phyloP scores from a whole-genome alignment of 2,329 filamentous ascomycete genomes.

The Aspergillus flavus region DNA sequence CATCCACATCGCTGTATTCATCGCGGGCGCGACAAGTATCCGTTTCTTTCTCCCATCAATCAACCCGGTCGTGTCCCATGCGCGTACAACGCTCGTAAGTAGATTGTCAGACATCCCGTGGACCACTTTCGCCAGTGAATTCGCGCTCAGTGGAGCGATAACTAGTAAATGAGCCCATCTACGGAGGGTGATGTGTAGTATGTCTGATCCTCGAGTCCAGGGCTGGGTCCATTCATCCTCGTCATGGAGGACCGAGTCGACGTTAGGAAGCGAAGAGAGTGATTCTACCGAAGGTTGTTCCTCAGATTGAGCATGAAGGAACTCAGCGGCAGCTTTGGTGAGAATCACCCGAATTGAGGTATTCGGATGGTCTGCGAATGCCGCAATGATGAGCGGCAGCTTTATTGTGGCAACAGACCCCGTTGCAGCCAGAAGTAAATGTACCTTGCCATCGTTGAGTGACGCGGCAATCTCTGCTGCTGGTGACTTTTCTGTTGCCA shows the following conservation, averaged over 20 bases:
- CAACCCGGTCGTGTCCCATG: slow-evolving; percentile 78
- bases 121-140: slow-evolving; percentile 81
- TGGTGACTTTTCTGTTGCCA: not conserved
- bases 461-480: not conserved
- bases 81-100: slow-evolving; percentile 71
- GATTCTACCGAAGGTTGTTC: slow-evolving; percentile 73
- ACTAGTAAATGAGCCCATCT: slow-evolving; percentile 80
- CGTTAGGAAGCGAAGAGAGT: slow-evolving; percentile 64
- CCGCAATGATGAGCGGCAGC: slow-evolving; percentile 64
- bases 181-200: slow-evolving; percentile 87
- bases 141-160: slow-evolving; percentile 80
- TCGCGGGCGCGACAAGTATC: slow-evolving; percentile 77
- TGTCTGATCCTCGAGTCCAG: slow-evolving; percentile 76
- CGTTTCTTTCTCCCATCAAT: slow-evolving; percentile 57
- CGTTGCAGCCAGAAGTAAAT: slow-evolving; percentile 62
- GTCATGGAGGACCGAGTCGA: slow-evolving; percentile 81
- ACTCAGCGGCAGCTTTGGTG: slow-evolving; percentile 71
- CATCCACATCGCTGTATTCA: slow-evolving; percentile 90
- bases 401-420: slow-evolving; percentile 91
- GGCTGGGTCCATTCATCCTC: slow-evolving; percentile 80
- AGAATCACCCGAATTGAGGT: slow-evolving; percentile 85
- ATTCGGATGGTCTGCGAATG: slow-evolving; percentile 45
- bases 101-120: slow-evolving; percentile 78
- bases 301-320: slow-evolving; percentile 59
- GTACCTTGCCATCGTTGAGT: slow-evolving; percentile 28